Evolutionary conservation across 2,329 filamentous ascomycete genomes (phyloP), one percentile per base, ranked within the genome.

Genomic region (Rosellinia necatrix): DNA sequence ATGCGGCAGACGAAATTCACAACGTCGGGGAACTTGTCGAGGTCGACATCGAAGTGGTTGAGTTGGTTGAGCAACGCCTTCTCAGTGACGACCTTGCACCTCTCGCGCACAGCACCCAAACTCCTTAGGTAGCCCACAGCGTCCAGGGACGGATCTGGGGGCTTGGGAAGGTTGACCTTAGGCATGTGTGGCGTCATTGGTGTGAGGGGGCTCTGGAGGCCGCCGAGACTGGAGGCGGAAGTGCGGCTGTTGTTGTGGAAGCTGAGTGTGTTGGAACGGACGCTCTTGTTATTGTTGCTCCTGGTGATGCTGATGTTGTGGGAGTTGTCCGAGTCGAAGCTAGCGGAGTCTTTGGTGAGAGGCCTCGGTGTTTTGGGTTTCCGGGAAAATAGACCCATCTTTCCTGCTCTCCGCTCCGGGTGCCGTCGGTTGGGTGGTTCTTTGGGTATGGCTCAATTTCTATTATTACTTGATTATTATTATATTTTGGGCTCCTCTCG

Each of bases 71-170:
- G 81, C 67, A 89, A 80, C 8, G 92, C 91, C 77, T 89, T 92
- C 61, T 90, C 83, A 58, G 90, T 81, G 49, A 96, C 80, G 63
- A 93, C 76, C 66, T 78, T 83, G 69, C 84, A 88, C 61, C 92
- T 79, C 68, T 97, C 91, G 60, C 94, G 83, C 22, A 99, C 91
- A 24, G 94, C 86, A 68, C 91, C 86, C 68, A 97, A 85, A 75
- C 92, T 97, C 70, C 90, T 86, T 68, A 99, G 83, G 74, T 97
- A 97, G 59, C 87, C 92, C 21, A 89, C 91, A 17, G 93, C 92
- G 71, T 97, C 91, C 65, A 93, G 80, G 60, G 88, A 82, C 67
- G 93, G 92, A 74, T 97, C 92, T 24, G 93, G 92, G 13, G 92
- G 86, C 68, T 86, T 88, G 46, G 93, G 90, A 43, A 97, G 83